Evolutionary conservation across 768 basidiomycete species (phyloP).

Genomic region (Pleurotus cornucopiae): DNA sequence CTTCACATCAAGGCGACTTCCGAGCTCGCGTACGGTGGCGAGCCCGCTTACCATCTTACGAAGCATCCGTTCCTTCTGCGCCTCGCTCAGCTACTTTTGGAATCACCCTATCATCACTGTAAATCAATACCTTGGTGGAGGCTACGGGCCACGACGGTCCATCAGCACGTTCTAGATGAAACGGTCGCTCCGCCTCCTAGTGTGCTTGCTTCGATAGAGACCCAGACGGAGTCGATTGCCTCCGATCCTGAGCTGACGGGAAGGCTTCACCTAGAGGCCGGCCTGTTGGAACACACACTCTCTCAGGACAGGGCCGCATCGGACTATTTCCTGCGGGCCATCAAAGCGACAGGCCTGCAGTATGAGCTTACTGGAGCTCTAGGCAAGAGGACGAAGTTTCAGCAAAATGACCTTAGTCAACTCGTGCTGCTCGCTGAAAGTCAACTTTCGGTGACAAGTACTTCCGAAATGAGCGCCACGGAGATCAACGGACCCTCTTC

Average conservation of each 20-base stretch:
- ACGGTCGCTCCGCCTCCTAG: constrained; percentile 55
- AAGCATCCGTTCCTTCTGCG: constrained; percentile 65
- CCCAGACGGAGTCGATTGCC: constrained; percentile 34
- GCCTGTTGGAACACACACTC: constrained; percentile 75
- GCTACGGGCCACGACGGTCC: constrained; percentile 68
- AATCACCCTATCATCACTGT: constrained; percentile 42
- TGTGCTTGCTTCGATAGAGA: constrained; percentile 34
- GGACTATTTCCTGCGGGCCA: constrained; percentile 73
- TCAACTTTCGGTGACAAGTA: constrained; percentile 34
- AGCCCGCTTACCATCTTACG: constrained; percentile 93
- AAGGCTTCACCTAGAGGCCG: constrained; percentile 68
- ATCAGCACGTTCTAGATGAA: constrained; percentile 83
- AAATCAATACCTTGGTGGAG: constrained; percentile 72
- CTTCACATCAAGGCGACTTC: constrained; percentile 67
- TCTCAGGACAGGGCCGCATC: constrained; percentile 74
- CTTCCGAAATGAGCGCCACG: constrained; percentile 11
- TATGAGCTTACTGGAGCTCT: constrained; percentile 92
- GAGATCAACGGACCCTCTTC: no score
- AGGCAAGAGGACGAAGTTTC: constrained; percentile 93
- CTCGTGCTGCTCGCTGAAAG: constrained; percentile 93
- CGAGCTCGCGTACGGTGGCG: constrained; percentile 80
- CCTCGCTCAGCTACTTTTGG: constrained; percentile 69
- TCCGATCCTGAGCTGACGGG: constrained; percentile 64
- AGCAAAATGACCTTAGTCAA: constrained; percentile 79
- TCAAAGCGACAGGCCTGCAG: constrained; percentile 70